These are phyloP conservation scores for Fusarium gaditjirri DNA, from an alignment of 2,329 filamentous ascomycete genomes.

Conservation along the genomic window DNA sequence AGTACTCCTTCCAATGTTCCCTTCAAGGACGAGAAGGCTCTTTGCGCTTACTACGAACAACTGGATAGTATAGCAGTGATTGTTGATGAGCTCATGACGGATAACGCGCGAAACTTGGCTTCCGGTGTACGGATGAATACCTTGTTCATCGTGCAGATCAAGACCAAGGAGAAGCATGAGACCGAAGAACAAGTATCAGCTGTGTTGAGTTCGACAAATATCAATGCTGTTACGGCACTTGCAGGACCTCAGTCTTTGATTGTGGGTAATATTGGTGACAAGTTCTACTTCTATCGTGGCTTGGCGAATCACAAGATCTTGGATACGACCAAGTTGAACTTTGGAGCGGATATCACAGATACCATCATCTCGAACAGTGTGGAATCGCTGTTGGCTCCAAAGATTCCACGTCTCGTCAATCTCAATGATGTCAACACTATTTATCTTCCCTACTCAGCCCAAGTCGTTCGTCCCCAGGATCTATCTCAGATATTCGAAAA, in stretches of 20 bases:
- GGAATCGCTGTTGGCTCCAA: neutral
- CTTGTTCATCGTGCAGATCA: conserved; percentile 1
- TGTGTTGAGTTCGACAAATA: neutral
- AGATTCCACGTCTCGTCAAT: neutral
- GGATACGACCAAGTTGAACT: neutral
- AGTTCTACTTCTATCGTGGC: conserved; percentile 13
- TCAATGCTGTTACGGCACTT: conserved; percentile 8
- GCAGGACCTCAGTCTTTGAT: conserved; percentile 21
- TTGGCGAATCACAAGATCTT: neutral
- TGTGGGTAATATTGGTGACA: neutral
- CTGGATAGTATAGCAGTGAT: neutral
- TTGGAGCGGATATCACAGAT: neutral
- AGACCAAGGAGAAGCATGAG: neutral
- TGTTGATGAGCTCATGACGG: conserved; percentile 5
- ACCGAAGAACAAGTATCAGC: neutral
- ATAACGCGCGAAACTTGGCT: conserved; percentile 19
- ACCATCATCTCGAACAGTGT: neutral
- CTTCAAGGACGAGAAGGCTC: neutral
- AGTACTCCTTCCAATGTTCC: neutral
- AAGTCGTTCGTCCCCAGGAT: neutral
- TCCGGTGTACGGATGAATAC: neutral
- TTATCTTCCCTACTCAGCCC: neutral
- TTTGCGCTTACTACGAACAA: neutral
- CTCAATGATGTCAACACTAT: neutral
- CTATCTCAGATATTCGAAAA: neutral